Evolutionary conservation across 768 basidiomycete species (phyloP), one percentile per base, ranked within the genome.

Genomic region (Tricholoma matsutake): DNA sequence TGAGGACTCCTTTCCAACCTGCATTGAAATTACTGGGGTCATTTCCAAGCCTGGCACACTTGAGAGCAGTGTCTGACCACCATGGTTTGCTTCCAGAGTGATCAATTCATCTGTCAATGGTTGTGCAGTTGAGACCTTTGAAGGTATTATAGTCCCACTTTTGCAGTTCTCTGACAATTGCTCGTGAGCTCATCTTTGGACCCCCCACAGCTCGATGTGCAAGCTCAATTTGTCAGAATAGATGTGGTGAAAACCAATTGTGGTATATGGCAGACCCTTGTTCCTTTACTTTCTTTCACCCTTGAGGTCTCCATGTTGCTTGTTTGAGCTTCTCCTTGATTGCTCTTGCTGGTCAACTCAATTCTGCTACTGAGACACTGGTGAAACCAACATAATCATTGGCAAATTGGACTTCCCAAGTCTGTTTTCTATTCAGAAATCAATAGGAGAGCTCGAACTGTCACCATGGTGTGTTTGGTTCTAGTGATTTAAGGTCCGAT

Each of bases 31-130:
- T 25, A 22, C 57, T 34, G 18, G 62, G 58, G 11, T 18, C 6
- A 47, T 56, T 60, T 28, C 58, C 62, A 11, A 9, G 54, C 31
- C 31, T 65, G 13, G 61, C 56, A 18, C 54, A 5, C 16, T 18
- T 18, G 1, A 65, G 56, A 3, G 63, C 62, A n/a, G 59, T 28
- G 6, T 62, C 64, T n/a, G 57, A 63, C 71, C 70, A 73, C 35
- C 28, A 6, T 35, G 67, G 65, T 49, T 57, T 60, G 8, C 43
- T 41, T 20, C 63, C 62, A 2, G 62, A 56, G 16, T 56, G 60
- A 47, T 70, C 70, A 61, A 72, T 69, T 69, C 71, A 72, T 20
- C 54, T 59, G 4, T 70, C 64, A 20, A 72, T 58, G 1, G 66
- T 71, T 7, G 47, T 68, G 3, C 49, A 58, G 34, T 39, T 68